These are phyloP conservation scores for Thoreauomyces humboldtii DNA, from an alignment of 192 early-diverging fungal genomes.

Conservation along the genomic window DNA sequence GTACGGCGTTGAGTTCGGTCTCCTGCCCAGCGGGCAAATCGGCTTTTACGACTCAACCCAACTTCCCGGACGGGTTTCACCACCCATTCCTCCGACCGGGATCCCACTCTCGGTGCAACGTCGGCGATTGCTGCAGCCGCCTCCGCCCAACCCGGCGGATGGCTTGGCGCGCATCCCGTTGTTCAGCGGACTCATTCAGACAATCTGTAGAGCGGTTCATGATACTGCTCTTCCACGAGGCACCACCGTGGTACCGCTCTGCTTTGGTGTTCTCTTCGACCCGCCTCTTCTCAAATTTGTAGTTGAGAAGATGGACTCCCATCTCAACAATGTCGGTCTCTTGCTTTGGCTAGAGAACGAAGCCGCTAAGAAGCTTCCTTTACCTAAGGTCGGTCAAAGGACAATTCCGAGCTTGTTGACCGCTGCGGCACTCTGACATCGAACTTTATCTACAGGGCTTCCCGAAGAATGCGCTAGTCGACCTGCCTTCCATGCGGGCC, in stretches of 20 bases:
- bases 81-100: background rate
- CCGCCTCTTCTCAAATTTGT: slow-evolving; percentile 4
- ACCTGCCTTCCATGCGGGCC: slow-evolving; percentile 3
- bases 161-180: background rate
- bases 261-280: slow-evolving; percentile 17
- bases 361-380: slow-evolving; percentile 6
- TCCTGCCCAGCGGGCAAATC: slow-evolving; percentile 5
- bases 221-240: slow-evolving; percentile 5
- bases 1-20: slow-evolving; percentile 13
- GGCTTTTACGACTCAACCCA: slow-evolving; percentile 7
- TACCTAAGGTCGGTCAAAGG: background rate
- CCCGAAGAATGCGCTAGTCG: background rate
- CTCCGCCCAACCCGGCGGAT: background rate
- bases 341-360: slow-evolving; percentile 13
- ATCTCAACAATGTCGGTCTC: slow-evolving; percentile 18
- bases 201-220: background rate
- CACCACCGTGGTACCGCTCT: slow-evolving; percentile 12
- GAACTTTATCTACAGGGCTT: background rate
- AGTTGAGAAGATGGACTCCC: slow-evolving; percentile 10
- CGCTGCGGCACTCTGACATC: too few species aligned
- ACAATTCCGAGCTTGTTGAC: background rate
- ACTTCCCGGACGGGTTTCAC: background rate
- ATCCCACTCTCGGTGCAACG: background rate
- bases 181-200: slow-evolving; percentile 9
- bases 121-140: background rate